A percentile compares a stretch with the other conserved stretches of the same genome.
phyloP scores from a whole-genome alignment of 2,329 filamentous ascomycete species.

The Ophiostoma ips region DNA sequence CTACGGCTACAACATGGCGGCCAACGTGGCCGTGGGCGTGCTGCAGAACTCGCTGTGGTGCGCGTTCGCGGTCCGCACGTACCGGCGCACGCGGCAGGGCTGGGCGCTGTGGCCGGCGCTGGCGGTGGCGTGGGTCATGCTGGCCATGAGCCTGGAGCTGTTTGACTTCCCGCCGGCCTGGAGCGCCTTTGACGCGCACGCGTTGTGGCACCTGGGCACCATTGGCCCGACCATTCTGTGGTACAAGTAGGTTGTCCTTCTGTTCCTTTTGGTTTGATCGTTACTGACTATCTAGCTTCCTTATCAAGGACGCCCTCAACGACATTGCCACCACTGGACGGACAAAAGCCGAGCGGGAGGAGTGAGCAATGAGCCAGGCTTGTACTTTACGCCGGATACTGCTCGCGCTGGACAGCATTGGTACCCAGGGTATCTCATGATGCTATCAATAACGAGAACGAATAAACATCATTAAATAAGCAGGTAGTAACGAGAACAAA shows the following conservation, averaged over 20 bases:
- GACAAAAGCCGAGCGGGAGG: constrained; percentile 36
- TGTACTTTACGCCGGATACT: too few relatives aligned
- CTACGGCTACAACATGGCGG: constrained; percentile 96
- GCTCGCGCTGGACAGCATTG: too few relatives aligned
- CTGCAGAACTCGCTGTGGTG: constrained; percentile 76
- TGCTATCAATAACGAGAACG: too few relatives aligned
- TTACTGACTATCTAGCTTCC: constrained; percentile 46
- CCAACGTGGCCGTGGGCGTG: constrained; percentile 72
- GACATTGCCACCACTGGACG: constrained; percentile 57
- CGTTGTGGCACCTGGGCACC: constrained; percentile 89
- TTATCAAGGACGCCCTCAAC: constrained; percentile 72
- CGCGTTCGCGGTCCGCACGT: constrained; percentile 65
- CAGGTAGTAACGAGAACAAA: too few relatives aligned
- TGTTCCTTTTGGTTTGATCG: neutral
- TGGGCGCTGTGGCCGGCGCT: constrained; percentile 88
- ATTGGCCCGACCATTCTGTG: constrained; percentile 77
- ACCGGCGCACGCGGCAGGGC: constrained; percentile 51
- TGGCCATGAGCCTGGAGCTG: constrained; percentile 91
- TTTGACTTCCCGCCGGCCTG: constrained; percentile 81
- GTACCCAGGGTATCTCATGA: too few relatives aligned
- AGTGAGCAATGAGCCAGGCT: too few relatives aligned
- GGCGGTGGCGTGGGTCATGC: constrained; percentile 79
- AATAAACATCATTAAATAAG: too few relatives aligned
- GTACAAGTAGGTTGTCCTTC: constrained; percentile 67
- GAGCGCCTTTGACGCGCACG: constrained; percentile 82